Conservation (phyloP, 2,329 filamentous ascomycete species). For the Bipolaris gigantea region DNA sequence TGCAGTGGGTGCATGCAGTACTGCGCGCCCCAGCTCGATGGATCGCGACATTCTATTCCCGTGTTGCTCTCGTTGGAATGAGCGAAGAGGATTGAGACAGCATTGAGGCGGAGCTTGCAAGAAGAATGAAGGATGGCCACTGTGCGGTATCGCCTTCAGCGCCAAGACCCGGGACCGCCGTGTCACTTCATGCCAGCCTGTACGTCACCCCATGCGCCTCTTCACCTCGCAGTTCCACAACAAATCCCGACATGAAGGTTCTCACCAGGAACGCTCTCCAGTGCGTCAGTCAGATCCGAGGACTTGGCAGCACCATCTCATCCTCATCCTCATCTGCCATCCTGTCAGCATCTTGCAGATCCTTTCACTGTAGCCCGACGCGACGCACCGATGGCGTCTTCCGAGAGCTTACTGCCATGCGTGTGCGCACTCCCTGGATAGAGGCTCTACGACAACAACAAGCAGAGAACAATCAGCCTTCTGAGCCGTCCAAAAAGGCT, state of each 20-base stretch:
- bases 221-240: conserved; percentile 8
- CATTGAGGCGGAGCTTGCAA: conserved; percentile 6
- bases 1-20: conserved; percentile 28
- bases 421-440: conserved; percentile 67
- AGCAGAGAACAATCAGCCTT: conserved; percentile 35
- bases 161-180: conserved; percentile 28
- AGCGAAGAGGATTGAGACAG: background rate
- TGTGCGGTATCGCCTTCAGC: background rate
- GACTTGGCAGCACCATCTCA: conserved; percentile 7
- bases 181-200: conserved; percentile 10
- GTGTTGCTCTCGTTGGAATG: conserved; percentile 1
- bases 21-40: conserved; percentile 41
- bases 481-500: conserved; percentile 36
- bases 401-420: conserved; percentile 51
- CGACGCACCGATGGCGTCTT: conserved; percentile 61
- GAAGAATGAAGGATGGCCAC: background rate
- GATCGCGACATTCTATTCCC: conserved; percentile 27
- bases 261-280: conserved; percentile 24
- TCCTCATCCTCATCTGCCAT: background rate
- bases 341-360: background rate
- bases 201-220: conserved; percentile 21
- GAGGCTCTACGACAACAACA: conserved; percentile 63
- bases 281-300: conserved; percentile 12
- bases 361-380: conserved; percentile 30
- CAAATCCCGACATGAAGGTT: conserved; percentile 25